Base-by-base conservation (phyloP, 768 basidiomycete genomes). In the Mrakia gelida region DNA sequence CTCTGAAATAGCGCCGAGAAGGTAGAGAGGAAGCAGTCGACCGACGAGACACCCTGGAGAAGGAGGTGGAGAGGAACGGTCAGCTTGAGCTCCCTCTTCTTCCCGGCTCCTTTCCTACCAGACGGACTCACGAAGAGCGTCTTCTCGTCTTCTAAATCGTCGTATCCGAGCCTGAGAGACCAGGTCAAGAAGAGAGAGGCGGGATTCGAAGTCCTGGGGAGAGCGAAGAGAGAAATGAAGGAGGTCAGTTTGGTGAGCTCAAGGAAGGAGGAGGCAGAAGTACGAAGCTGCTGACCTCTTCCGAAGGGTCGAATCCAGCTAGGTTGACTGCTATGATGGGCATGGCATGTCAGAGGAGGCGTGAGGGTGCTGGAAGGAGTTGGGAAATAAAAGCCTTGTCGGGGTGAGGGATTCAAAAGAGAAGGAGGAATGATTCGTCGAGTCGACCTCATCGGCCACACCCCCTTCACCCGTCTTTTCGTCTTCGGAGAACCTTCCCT, bases 401-500 rank as follows among this genome's bases (percentile, higher is more conserved):
- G n/a, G n/a, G n/a, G n/a, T n/a, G n/a, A n/a, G n/a, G n/a, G n/a
- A n/a, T n/a, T n/a, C n/a, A n/a, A n/a, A n/a, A n/a, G n/a, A n/a
- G n/a, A n/a, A n/a, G n/a, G n/a, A n/a, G n/a, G n/a, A n/a, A n/a
- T n/a, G n/a, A n/a, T n/a, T n/a, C n/a, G n/a, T n/a, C n/a, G n/a
- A n/a, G n/a, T n/a, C n/a, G n/a, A n/a, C n/a, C n/a, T n/a, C n/a
- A n/a, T n/a, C n/a, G n/a, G n/a, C n/a, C n/a, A n/a, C n/a, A n/a
- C 90, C 32, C 87, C 87, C 73, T 89, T 86, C 10, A 92, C 86
- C 81, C 94, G 92, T 32, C 43, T 32, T 0, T 88, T 87, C 13
- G 83, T 76, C 77, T 91, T 38, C 38, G 38, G 38, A 38, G 8
- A 3, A 38, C 87, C 2, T 88, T 87, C 56, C 88, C 87, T 26